Evolutionary conservation across 495 filamentous ascomycete genomes (phyloP).

Genomic region (Aspergillus bridgeri): DNA sequence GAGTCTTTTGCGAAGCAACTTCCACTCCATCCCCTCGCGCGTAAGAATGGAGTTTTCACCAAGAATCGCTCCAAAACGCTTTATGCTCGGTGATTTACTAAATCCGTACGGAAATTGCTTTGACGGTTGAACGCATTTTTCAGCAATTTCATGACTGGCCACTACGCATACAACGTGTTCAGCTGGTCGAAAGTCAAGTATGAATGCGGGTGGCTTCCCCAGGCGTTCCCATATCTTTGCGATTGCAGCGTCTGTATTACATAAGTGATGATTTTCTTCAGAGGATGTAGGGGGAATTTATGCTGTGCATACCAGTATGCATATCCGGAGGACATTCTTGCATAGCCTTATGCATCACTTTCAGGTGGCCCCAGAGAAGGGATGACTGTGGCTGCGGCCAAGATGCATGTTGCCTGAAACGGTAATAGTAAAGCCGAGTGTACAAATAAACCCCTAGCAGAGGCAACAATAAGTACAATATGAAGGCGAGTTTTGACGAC

Average conservation of each 20-base stretch:
- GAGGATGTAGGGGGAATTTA: neutral
- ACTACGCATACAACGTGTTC: neutral
- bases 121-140: neutral
- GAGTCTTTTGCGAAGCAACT: neutral
- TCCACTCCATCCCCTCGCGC: neutral
- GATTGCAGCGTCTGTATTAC: neutral
- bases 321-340: neutral
- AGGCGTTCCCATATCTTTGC: neutral
- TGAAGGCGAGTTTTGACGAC: neutral
- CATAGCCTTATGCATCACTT: neutral
- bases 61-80: neutral
- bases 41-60: neutral
- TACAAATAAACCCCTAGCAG: neutral
- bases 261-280: neutral
- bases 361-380: neutral
- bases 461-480: neutral
- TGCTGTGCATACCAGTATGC: constrained; percentile 2
- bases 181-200: neutral
- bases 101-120: neutral
- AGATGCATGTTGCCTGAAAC: neutral
- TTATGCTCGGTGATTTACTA: neutral
- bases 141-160: neutral
- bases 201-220: constrained; percentile 4
- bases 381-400: constrained; percentile 1
- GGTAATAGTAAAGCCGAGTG: neutral